Evolutionary conservation across 805 yeast genomes (phyloP).

Genomic region (Suhomyces faveliae): DNA sequence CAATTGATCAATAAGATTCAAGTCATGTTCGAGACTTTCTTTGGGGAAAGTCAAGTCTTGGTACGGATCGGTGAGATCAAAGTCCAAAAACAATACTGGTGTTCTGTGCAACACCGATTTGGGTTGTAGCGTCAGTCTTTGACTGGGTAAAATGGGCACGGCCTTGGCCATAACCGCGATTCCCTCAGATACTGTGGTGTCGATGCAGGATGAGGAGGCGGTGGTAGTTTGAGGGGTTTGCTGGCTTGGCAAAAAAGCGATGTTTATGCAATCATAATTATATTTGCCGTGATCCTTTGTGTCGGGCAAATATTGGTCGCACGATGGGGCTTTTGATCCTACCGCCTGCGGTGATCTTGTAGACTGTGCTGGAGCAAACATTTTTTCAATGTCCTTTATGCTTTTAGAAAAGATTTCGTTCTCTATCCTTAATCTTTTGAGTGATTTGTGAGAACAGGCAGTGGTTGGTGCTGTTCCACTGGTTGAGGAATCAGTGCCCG

Average conservation of each 20-base stretch:
- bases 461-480: slow-evolving; percentile 6
- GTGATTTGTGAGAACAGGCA: slow-evolving; percentile 13
- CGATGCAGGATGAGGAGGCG: neutral
- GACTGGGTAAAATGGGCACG: slow-evolving; percentile 9
- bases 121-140: slow-evolving; percentile 1
- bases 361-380: slow-evolving; percentile 14
- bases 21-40: slow-evolving; percentile 12
- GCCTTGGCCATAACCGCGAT: neutral
- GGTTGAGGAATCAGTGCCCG: slow-evolving; percentile 1
- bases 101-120: neutral
- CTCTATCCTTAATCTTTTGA: slow-evolving; percentile 19
- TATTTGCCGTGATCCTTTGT: neutral
- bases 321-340: slow-evolving; percentile 3
- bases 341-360: slow-evolving; percentile 4
- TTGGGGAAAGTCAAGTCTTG: slow-evolving; percentile 1
- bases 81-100: slow-evolving; percentile 2
- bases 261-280: slow-evolving; percentile 15
- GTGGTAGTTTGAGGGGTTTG: neutral
- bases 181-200: neutral
- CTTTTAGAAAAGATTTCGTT: slow-evolving; percentile 24
- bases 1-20: slow-evolving; percentile 7
- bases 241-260: slow-evolving; percentile 10
- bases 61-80: slow-evolving; percentile 8
- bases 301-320: slow-evolving; percentile 6
- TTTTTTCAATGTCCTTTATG: slow-evolving; percentile 22